Percentiles rank a stretch among this genome's conserved stretches.
Conservation (phyloP, 306 rosid species). For the Castanea mollissima region DNA sequence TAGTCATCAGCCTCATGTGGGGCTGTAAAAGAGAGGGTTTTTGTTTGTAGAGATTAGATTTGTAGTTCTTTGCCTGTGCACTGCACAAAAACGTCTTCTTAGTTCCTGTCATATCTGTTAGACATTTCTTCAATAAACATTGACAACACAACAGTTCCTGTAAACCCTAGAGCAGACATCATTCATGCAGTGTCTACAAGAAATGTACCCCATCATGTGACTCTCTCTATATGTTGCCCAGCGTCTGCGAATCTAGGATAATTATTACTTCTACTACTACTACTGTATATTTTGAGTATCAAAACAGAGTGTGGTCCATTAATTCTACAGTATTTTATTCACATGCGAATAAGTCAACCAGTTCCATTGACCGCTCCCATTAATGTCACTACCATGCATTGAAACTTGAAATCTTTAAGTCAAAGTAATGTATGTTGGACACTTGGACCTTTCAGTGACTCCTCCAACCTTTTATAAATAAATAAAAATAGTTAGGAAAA, state of each 20-base stretch:
- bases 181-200: conserved; percentile 29
- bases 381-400: not conserved
- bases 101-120: conserved; percentile 23
- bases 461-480: not conserved
- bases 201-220: conserved; percentile 25
- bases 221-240: not conserved
- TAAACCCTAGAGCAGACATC: conserved; percentile 37
- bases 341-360: not conserved
- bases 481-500: too few species aligned
- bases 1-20: not conserved
- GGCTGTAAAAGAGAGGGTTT: conserved; percentile 22
- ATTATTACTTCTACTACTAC: not conserved
- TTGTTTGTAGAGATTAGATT: conserved; percentile 1
- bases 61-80: conserved; percentile 3
- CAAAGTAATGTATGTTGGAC: not conserved
- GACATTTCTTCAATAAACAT: conserved; percentile 32
- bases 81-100: conserved; percentile 51
- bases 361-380: not conserved
- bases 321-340: not conserved
- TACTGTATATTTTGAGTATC: not conserved
- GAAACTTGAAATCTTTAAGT: not conserved
- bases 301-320: not conserved
- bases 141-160: conserved; percentile 22
- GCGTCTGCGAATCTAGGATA: conserved; percentile 6
- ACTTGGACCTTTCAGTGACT: not conserved